Evolutionary conservation across 352 stramenopile genomes (phyloP), one percentile per base, ranked within the genome.

Genomic region (Phytopythium oedochilum): DNA sequence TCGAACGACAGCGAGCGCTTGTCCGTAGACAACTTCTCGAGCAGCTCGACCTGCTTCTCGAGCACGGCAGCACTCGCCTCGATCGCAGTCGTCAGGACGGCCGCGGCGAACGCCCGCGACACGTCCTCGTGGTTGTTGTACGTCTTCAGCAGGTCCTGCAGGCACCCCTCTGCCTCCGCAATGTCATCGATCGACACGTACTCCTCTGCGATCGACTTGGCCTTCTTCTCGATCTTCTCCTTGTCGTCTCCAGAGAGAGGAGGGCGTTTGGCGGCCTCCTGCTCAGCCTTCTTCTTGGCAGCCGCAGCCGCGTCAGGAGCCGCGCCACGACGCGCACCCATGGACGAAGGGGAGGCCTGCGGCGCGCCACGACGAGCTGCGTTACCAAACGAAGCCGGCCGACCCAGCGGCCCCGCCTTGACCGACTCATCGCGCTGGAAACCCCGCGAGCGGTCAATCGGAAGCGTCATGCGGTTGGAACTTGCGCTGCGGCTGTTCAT

Each of bases 141-240:
- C 51, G 86, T 66, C 61, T 88, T 92, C 50, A 83, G 59, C 29
- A 89, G 18, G 57, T 92, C 79, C 32, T 59, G 58, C 42, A 86
- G 57, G 43, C 84, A 94, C 5, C 72, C 47, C 4, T 89, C 79
- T 0, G 82, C 84, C 63, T 94, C 84, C 5, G 69, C 66, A 26
- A 89, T 51, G 44, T 94, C 84, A 34, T 77, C 59, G 32, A 92
- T 89, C 45, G 63, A 85, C 14, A 88, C 80, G 50, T 85, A 94
- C 55, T 94, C 84, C 31, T 91, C 82, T 5, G 81, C 75, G 31
- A 80, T 88, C 1, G 78, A 88, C 52, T 90, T 92, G 0, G 84
- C 68, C 57, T 88, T 89, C 64, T 92, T 92, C 14, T 58, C 70
- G 49, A 92, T 85, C 36, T 80, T 83, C 29, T 86, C 75, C 39